These are phyloP conservation scores for Leccinum angustisporum DNA, from an alignment of 1,284 basidiomycete species.

Conservation along the genomic window DNA sequence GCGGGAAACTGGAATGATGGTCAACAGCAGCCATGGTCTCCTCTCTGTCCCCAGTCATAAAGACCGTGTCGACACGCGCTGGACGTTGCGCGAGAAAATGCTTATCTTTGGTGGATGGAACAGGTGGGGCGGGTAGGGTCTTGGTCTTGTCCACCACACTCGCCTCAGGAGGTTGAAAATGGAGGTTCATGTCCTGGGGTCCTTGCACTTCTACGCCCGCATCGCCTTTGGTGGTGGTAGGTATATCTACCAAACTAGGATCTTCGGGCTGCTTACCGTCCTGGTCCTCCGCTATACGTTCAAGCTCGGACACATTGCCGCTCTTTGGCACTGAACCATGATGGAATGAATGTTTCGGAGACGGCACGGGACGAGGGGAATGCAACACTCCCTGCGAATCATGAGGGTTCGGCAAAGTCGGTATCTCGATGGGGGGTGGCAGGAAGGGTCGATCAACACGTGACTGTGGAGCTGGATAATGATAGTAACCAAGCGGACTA, in stretches of 20 bases:
- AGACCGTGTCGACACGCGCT: slow-evolving; percentile 27
- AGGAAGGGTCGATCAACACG: slow-evolving; percentile 11
- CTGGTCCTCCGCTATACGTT: slow-evolving; percentile 62
- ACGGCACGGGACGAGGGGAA: slow-evolving; percentile 32
- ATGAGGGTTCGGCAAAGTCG: slow-evolving; percentile 30
- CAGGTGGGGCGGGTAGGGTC: slow-evolving; percentile 59
- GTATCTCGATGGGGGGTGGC: slow-evolving; percentile 23
- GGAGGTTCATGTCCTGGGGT: slow-evolving; percentile 7
- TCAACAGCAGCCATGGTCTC: slow-evolving; percentile 3
- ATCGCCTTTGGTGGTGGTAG: slow-evolving; percentile 26
- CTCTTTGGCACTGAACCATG: slow-evolving; percentile 47
- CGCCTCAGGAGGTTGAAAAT: slow-evolving; percentile 10
- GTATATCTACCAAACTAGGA: slow-evolving; percentile 41
- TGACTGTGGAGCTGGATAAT: slow-evolving; percentile 29
- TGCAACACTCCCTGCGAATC: slow-evolving; percentile 29
- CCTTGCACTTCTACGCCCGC: slow-evolving; percentile 13
- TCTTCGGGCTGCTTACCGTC: slow-evolving; percentile 41
- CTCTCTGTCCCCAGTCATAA: slow-evolving; percentile 8
- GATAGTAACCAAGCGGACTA: slow-evolving; percentile 32
- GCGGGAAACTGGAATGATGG: slow-evolving; percentile 9
- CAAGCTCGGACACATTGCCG: slow-evolving; percentile 60
- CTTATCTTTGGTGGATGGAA: slow-evolving; percentile 43
- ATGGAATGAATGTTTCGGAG: slow-evolving; percentile 33
- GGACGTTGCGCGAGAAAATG: slow-evolving; percentile 22
- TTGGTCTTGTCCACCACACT: slow-evolving; percentile 40